Base-by-base conservation (phyloP, 768 basidiomycete genomes). In the Tricholoma furcatifolium region DNA sequence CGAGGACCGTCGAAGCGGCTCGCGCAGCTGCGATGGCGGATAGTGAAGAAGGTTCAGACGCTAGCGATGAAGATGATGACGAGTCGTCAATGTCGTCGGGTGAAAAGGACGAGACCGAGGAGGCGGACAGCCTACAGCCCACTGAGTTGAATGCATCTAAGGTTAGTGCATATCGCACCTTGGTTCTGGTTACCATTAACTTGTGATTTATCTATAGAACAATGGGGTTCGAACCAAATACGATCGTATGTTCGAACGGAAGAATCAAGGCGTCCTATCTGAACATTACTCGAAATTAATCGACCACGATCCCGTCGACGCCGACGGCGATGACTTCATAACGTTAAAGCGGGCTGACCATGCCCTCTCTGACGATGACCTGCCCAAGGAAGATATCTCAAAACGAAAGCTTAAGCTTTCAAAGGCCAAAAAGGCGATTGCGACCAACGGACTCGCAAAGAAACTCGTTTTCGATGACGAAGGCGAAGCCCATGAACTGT, bases 241-340 rank as follows among this genome's bases (percentile, higher is more conserved):
- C 67, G 96, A 98, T 69, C 84, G 92, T 47, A 98, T 99, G 94
- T 98, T 98, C 66, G 89, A 91, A 64, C 84, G 95, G 51, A 96
- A 92, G 68, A 98, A 97, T 66, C 95, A 97, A 67, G 87, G 85
- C 57, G 86, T 98, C 44, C 79, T 98, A 30, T 93, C 94, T 0
- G 82, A 85, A 54, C 94, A 97, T 68, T 98, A 97, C 72, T 79
- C 75, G 52, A 93, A 91, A 63, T 84, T 99, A 35, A 75, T 98
- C 54, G 89, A 91, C 55, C 87, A 87, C 58, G 75, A 74, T 38
- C 73, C 69, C 8, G 74, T 67, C 11, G 70, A 64, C 10, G 62
- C 64, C 24, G 74, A 72, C 12, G 80, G 68, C 12, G 93, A 93
- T 54, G 95, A 97, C 50, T 98, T 99, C 67, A 89, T 98, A 65